Conservation (phyloP, 1,139 yeast genomes). For the Hansenula anomala region DNA sequence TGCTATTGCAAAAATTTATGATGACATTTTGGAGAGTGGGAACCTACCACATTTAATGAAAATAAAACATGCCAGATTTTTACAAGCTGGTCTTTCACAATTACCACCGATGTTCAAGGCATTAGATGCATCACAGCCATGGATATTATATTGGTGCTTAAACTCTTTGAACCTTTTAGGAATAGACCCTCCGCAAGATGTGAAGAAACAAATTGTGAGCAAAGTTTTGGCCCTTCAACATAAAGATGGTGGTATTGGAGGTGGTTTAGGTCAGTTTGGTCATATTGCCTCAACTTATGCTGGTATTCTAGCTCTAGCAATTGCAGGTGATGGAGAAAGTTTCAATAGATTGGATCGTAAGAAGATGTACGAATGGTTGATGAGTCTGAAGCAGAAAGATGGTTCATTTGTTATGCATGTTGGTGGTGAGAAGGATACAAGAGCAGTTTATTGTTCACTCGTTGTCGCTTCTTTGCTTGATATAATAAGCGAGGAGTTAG, state of each 20-base stretch:
- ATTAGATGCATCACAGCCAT: slow-evolving; percentile 85
- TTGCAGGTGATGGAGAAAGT: slow-evolving; percentile 39
- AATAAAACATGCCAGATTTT: slow-evolving; percentile 31
- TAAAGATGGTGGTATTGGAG: slow-evolving; percentile 71
- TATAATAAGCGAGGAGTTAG: slow-evolving; percentile 59
- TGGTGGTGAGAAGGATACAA: slow-evolving; percentile 82
- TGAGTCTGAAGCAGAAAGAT: slow-evolving; percentile 54
- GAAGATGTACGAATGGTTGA: slow-evolving; percentile 58
- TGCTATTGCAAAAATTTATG: slow-evolving; percentile 29
- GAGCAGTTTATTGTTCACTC: slow-evolving; percentile 85
- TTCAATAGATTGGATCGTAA: slow-evolving; percentile 42
- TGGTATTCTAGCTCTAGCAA: slow-evolving; percentile 57
- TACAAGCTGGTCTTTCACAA: slow-evolving; percentile 44
- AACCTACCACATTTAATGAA: slow-evolving; percentile 15
- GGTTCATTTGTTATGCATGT: slow-evolving; percentile 75
- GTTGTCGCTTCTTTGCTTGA: slow-evolving; percentile 67
- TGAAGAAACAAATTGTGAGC: slow-evolving; percentile 20
- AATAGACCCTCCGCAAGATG: slow-evolving; percentile 20
- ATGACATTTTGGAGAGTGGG: slow-evolving; percentile 15
- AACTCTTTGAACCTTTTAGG: slow-evolving; percentile 49
- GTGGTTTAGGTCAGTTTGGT: slow-evolving; percentile 76
- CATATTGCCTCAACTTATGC: slow-evolving; percentile 90
- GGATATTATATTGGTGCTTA: slow-evolving; percentile 84
- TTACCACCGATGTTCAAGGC: slow-evolving; percentile 35
- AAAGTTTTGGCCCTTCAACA: slow-evolving; percentile 30